A percentile compares a stretch with the other conserved stretches of the same genome.
These are phyloP conservation scores for Dactylellina sp. DNA, from an alignment of 2,329 filamentous ascomycete genomes.

Conservation along the genomic window DNA sequence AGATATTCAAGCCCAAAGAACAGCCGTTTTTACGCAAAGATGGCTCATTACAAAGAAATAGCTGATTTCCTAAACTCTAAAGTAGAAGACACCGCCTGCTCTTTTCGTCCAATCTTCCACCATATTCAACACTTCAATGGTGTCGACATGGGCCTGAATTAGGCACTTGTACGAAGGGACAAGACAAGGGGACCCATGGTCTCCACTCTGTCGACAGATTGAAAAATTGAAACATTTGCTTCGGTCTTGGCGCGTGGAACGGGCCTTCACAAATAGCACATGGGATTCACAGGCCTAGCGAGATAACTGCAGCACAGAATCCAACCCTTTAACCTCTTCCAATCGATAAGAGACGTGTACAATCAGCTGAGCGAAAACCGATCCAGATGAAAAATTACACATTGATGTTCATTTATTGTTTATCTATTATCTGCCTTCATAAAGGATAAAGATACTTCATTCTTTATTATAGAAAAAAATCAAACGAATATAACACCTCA, in stretches of 20 bases:
- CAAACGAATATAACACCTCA: not conserved
- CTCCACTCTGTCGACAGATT: constrained; percentile 19
- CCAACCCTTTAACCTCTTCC: too few relatives aligned
- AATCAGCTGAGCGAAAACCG: too few relatives aligned
- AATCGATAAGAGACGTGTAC: too few relatives aligned
- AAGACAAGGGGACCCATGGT: constrained; percentile 1
- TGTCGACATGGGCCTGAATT: not conserved
- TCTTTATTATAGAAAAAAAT: not conserved
- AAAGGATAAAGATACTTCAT: not conserved
- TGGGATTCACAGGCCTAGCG: constrained; percentile 2
- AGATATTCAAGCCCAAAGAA: too few relatives aligned
- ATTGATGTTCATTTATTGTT: too few relatives aligned
- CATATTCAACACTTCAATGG: not conserved
- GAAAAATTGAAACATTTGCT: constrained; percentile 2
- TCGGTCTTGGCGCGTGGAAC: not conserved
- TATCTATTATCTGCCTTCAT: not conserved
- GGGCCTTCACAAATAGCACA: not conserved
- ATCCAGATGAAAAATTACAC: too few relatives aligned
- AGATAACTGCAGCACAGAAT: not conserved
- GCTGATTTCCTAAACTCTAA: not conserved
- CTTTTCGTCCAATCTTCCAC: not conserved
- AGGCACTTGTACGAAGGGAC: not conserved
- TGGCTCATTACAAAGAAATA: not conserved
- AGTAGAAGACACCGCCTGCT: not conserved
- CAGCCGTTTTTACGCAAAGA: not conserved